These are phyloP conservation scores for Eutrema japonicum DNA, from an alignment of 345 rosid species.

Conservation along the genomic window DNA sequence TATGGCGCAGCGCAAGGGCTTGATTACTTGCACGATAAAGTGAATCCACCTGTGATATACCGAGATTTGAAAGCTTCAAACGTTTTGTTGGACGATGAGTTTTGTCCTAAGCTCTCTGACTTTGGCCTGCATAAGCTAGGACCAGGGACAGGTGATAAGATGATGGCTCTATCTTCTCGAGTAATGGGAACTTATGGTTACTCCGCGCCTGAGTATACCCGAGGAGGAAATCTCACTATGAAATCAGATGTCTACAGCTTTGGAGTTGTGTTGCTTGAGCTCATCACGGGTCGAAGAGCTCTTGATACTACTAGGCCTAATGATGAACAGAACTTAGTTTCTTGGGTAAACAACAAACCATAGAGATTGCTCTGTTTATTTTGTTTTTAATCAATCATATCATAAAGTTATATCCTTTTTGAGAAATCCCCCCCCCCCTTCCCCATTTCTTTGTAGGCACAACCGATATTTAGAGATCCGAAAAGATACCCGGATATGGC, in stretches of 20 bases:
- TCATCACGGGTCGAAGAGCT: conserved; percentile 71
- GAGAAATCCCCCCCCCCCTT: not conserved
- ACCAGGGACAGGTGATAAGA: conserved; percentile 49
- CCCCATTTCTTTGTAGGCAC: conserved; percentile 51
- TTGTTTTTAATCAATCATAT: conserved; percentile 3
- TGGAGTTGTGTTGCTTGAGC: conserved; percentile 77
- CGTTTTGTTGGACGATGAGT: conserved; percentile 58
- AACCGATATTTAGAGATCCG: conserved; percentile 70
- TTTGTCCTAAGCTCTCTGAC: conserved; percentile 62
- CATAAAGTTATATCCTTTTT: not conserved
- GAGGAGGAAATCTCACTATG: conserved; percentile 56
- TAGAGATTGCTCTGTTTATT: not conserved
- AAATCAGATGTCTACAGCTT: conserved; percentile 82
- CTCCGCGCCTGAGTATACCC: conserved; percentile 74
- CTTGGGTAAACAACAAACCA: conserved; percentile 36
- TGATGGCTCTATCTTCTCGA: conserved; percentile 50
- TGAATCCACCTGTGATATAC: conserved; percentile 59
- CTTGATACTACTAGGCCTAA: conserved; percentile 67
- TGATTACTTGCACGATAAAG: conserved; percentile 63
- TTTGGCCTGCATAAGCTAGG: conserved; percentile 64
- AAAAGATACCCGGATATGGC: conserved; percentile 72
- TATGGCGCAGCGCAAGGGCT: conserved; percentile 69
- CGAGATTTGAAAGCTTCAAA: conserved; percentile 70
- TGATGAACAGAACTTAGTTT: conserved; percentile 66
- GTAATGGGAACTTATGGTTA: conserved; percentile 81